Evolutionary conservation across 352 stramenopile species (phyloP).

Genomic region (Pythium apleroticum): DNA sequence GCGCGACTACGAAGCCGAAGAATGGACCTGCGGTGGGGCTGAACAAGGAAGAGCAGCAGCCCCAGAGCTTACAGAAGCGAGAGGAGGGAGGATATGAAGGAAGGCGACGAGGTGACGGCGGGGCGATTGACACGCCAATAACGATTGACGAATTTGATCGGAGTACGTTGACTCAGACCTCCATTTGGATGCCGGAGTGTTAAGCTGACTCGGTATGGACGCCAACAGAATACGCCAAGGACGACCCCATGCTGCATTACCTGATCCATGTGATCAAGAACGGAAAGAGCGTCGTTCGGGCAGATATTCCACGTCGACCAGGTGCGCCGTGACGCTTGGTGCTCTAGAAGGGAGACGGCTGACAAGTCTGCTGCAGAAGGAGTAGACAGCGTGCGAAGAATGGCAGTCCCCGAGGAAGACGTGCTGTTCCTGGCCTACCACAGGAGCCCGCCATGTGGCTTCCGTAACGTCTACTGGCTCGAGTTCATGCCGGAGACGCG

Average conservation of each 20-base stretch:
- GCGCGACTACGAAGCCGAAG: conserved; percentile 12
- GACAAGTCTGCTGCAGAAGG: too few relatives aligned
- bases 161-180: too few relatives aligned
- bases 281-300: conserved; percentile 31
- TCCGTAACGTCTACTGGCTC: conserved; percentile 71
- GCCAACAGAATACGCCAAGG: conserved; percentile 40
- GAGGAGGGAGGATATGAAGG: background rate
- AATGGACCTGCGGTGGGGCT: background rate
- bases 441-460: conserved; percentile 47
- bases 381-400: conserved; percentile 23
- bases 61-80: background rate
- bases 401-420: conserved; percentile 43
- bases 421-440: conserved; percentile 54
- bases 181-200: too few relatives aligned
- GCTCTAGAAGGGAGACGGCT: background rate
- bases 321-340: background rate
- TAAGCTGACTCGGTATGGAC: background rate
- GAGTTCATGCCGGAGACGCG: conserved; percentile 41
- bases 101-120: background rate
- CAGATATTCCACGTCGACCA: conserved; percentile 8
- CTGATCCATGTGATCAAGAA: conserved; percentile 44
- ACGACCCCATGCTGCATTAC: conserved; percentile 49
- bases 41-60: background rate
- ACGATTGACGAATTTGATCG: conserved; percentile 17
- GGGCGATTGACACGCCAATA: background rate